Evolutionary conservation across 2,329 filamentous ascomycete genomes (phyloP).

Genomic region (Aspergillus arachidicola): DNA sequence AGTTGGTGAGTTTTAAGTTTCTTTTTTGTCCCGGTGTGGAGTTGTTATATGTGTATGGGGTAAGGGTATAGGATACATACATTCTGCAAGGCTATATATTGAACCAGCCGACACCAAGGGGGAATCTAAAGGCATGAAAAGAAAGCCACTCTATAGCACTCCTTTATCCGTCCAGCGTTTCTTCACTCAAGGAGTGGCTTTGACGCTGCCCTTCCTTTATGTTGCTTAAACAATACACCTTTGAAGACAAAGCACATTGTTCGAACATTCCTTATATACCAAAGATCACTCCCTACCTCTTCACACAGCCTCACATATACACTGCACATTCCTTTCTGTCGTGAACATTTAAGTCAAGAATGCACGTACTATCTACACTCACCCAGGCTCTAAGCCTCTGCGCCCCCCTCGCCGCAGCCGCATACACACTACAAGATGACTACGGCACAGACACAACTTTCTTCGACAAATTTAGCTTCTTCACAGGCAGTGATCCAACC

Average conservation of each 20-base stretch:
- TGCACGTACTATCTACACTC: constrained; percentile 32
- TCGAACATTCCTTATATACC: not conserved
- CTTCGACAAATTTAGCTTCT: constrained; percentile 58
- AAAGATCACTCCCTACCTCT: not conserved
- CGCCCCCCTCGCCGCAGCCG: constrained; percentile 34
- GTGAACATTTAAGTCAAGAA: constrained; percentile 18
- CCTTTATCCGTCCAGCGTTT: not conserved
- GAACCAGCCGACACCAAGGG: not conserved
- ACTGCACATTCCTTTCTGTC: constrained; percentile 11
- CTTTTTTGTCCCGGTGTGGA: not conserved
- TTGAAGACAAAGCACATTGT: not conserved
- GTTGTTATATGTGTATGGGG: not conserved
- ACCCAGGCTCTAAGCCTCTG: constrained; percentile 33
- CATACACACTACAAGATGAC: constrained; percentile 51
- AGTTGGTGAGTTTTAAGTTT: constrained; percentile 1
- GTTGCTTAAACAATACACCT: not conserved
- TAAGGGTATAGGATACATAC: not conserved
- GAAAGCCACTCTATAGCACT: not conserved
- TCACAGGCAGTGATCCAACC: constrained; percentile 65
- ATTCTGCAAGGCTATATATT: not conserved
- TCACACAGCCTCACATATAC: constrained; percentile 1
- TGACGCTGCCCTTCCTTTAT: constrained; percentile 9
- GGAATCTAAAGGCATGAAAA: not conserved
- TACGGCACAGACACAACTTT: constrained; percentile 50
- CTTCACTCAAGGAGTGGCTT: not conserved